These are phyloP conservation scores for Jatropha multifida DNA, from an alignment of 441 rosid genomes.

Conservation along the genomic window DNA sequence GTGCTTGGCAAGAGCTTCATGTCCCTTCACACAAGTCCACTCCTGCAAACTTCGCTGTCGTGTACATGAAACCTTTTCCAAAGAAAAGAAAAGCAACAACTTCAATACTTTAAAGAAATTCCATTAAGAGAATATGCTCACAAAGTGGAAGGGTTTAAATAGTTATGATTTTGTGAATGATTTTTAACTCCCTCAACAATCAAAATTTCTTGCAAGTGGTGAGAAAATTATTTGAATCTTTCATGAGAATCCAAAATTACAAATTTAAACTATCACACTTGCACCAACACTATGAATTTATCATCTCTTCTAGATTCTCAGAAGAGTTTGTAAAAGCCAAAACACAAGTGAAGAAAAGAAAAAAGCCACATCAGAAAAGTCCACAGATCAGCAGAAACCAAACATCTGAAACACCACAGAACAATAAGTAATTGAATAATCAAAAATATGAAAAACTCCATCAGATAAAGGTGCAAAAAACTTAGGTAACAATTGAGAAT, in stretches of 20 bases:
- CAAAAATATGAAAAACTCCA: not conserved
- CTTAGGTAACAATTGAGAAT: not conserved
- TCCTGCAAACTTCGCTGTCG: constrained; percentile 38
- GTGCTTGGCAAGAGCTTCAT: constrained; percentile 36
- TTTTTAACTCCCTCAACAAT: not conserved
- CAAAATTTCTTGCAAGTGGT: not conserved
- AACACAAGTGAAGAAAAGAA: not conserved
- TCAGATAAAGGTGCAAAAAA: not conserved
- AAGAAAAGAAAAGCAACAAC: constrained; percentile 37
- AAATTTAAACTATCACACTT: not conserved
- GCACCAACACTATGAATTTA: not conserved
- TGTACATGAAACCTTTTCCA: constrained; percentile 39
- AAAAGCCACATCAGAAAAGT: constrained; percentile 3
- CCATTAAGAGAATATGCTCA: constrained; percentile 14
- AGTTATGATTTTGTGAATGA: constrained; percentile 4
- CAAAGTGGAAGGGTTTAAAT: constrained; percentile 14
- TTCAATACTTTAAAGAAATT: constrained; percentile 30
- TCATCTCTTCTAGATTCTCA: not conserved
- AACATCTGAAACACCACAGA: constrained; percentile 16
- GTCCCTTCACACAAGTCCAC: constrained; percentile 44
- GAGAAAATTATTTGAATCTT: not conserved
- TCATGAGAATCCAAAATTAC: not conserved
- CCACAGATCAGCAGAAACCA: constrained; percentile 16
- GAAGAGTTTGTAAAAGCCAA: not conserved
- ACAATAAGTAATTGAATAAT: constrained; percentile 2